phyloP scores from a whole-genome alignment of 2,329 filamentous ascomycete species.

The Claviceps spartinae region DNA sequence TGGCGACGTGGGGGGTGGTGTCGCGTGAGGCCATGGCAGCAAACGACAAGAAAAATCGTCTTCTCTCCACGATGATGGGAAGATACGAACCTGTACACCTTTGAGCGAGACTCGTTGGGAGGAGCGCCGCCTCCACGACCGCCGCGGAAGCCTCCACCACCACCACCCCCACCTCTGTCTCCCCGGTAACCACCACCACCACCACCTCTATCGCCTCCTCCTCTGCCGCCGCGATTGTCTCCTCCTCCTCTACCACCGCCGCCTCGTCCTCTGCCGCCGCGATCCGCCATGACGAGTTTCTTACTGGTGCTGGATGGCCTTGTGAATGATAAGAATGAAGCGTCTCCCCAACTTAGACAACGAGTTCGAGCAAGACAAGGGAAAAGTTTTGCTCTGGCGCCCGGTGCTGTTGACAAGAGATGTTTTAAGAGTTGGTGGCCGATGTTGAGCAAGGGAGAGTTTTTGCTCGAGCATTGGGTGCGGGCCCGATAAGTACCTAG shows the following conservation, averaged over 20 bases:
- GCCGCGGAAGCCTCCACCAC: conserved; percentile 5
- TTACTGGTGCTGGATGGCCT: neutral
- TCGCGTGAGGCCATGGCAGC: too few relatives aligned
- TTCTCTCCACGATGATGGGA: too few relatives aligned
- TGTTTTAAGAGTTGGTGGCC: too few relatives aligned
- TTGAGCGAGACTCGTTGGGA: conserved; percentile 10
- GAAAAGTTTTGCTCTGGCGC: neutral
- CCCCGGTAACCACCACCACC: conserved; percentile 7
- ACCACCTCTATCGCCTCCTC: conserved; percentile 12
- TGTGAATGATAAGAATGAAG: neutral
- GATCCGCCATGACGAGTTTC: conserved; percentile 14
- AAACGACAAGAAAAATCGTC: too few relatives aligned
- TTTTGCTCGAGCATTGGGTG: neutral
- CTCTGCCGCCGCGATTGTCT: conserved; percentile 6
- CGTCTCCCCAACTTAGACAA: neutral
- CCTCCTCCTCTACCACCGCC: conserved; percentile 5
- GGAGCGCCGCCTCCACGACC: conserved; percentile 13
- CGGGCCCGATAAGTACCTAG: too few relatives aligned
- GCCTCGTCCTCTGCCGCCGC: conserved; percentile 13
- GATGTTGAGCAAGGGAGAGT: neutral
- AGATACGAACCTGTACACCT: conserved; percentile 9
- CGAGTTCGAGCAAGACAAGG: neutral
- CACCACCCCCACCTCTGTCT: conserved; percentile 7
- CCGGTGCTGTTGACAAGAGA: too few relatives aligned
- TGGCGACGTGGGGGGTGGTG: too few relatives aligned